Evolutionary conservation across 1,284 basidiomycete species (phyloP), one percentile per base, ranked within the genome.

Genomic region (Ceratobasidium sp.): DNA sequence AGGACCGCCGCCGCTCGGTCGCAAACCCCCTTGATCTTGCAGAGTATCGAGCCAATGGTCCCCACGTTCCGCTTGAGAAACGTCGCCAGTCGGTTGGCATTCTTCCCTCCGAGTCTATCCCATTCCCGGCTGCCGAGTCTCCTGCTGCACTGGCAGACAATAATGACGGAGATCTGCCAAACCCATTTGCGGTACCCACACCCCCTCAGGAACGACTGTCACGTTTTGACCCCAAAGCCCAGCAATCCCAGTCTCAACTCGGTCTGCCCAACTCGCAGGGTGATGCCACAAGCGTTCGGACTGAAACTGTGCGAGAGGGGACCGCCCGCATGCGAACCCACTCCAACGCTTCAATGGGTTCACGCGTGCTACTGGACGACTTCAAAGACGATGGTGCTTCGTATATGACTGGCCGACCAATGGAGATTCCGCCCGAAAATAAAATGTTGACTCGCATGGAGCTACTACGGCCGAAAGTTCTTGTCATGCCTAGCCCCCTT

Each of bases 401-500:
- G 46, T 51, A 56, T 72, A 48, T 62, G 72, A 48, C 77, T 37
- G 56, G 62, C 27, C 37, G 39, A 14, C 66, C 51, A 19, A 16
- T 58, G 37, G 53, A 69, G 27, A 54, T n/a, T 46, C 41, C 46
- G 49, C 59, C 51, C 39, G 76, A 72, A 64, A n/a, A 34, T 53
- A 62, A 66, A 29, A 75, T 69, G 39, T 68, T 77, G 16, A 78
- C 79, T 39, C 90, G 90, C 16, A 78, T 90, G 74, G 92, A 94
- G 29, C 83, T 94, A 64, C 85, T 94, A 80, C 86, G 92, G 37
- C 92, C 92, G 0, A 94, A 94, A 80, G 85, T 94, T 31, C 88
- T 94, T 59, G 89, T 94, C 74, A 94, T 94, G 92, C 92, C 92
- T 14, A 93, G 91, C 78, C 92, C 92, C 2, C 82, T 94, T 65